Base-by-base conservation (phyloP, 2,329 filamentous ascomycete genomes). In the Nemania sp. region DNA sequence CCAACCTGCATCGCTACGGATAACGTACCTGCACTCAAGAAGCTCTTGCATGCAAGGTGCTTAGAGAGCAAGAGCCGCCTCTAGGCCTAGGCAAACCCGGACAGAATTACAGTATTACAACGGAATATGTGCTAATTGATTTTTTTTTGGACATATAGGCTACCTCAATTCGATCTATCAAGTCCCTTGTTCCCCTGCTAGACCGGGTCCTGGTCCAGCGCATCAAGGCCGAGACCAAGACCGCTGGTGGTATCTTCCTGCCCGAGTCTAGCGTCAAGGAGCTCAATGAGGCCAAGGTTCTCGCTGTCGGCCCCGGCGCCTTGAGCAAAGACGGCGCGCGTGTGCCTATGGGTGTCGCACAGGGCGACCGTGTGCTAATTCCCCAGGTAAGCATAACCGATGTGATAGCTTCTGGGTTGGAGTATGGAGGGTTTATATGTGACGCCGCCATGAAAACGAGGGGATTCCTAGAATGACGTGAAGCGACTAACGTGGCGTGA, bases 201-300 rank as follows among this genome's bases (percentile, higher is more conserved):
- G 96, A 99, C 90, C 95, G 96, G 78, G 94, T 99, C 76, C 92
- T 99, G 73, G 93, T 99, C 76, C 96, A 99, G 90, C 93, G 96
- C 84, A 85, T 98, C 85, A 98, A 98, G 87, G 93, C 95, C 78
- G 95, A 98, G 85, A 83, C 94, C 80, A 98, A 98, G 89, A 99
- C 96, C 57, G 94, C 96, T 77, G 91, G 91, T 79, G 96, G 96
- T 78, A 97, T 99, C 88, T 98, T 97, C 88, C 92, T 99, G 73
- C 96, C 96, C 76, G 96, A 99, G 87, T 94, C 91, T 70, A 93
- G 92, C 78, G 93, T 98, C 80, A 97, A 99, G 89, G 96, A 99
- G 83, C 89, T 98, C 80, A 98, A 98, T 84, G 95, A 98, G 87
- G 96, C 93, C 77, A 94, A 93, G 84, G 96, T 99, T 64, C 86